Evolutionary conservation across 2,329 filamentous ascomycete genomes (phyloP), one percentile per base, ranked within the genome.

Genomic region (Teratosphaeria destructans): DNA sequence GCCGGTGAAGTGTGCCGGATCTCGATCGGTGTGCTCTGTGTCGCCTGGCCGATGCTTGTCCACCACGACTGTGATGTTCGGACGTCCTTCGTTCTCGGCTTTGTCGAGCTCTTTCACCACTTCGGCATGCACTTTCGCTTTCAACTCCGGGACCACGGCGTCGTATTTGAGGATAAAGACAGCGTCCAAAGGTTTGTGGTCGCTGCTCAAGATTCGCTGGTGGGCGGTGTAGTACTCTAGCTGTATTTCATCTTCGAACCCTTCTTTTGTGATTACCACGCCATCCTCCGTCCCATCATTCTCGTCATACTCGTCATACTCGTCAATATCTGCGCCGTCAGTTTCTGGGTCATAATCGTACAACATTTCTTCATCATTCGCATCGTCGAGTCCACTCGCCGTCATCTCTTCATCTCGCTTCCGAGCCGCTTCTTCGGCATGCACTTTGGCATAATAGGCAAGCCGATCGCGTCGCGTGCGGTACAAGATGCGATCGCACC

Each of bases 401-500:
- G 87, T 88, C 89, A 96, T 91, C 65, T 96, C 89, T 61, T 90
- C 86, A 65, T 96, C 91, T 63, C 82, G 87, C 66, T 83, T 86
- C 64, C 82, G 84, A 0, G 87, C 81, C 26, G 85, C 82, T 59
- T 84, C 82, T 61, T 86, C 83, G 58, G 93, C 86, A 59, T 79
- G 78, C 0, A 82, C 71, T 59, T 82, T 85, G 39, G 77, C 77
- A 56, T 91, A 84, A 65, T 90, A 87, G 3, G 79, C 79, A 29
- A 86, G 75, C 63, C 82, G 86, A 68, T 94, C 86, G 54, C 79
- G 82, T 49, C 87, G 83, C 2, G 90, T 94, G 7, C 93, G 82
- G 72, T 86, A 99, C 0, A 99, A 75, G 54, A 99, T 92, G 16
- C 94, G 87, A 75, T 99, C 94, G 72, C 94, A 99, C 93, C 94